Conservation (phyloP, 805 yeast genomes). For the Lipomyces lipofer region DNA sequence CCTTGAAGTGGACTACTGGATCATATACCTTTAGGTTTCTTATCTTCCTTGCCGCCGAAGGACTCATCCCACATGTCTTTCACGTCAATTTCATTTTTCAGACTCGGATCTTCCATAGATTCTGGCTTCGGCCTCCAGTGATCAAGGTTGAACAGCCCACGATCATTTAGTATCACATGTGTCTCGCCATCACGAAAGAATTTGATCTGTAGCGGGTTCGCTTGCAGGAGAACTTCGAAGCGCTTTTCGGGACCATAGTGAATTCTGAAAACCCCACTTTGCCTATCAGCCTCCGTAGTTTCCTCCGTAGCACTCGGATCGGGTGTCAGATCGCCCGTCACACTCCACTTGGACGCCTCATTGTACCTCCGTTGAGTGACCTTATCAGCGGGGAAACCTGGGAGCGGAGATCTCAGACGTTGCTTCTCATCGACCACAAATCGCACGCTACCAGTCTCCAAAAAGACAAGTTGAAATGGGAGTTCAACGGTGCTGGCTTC, state of each 20-base stretch:
- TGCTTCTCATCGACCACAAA: constrained; percentile 68
- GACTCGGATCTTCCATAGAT: constrained; percentile 41
- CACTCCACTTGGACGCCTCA: constrained; percentile 62
- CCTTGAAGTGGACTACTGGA: neutral
- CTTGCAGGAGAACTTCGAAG: constrained; percentile 47
- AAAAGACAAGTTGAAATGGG: constrained; percentile 58
- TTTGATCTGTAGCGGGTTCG: constrained; percentile 53
- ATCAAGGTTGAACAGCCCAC: constrained; percentile 74
- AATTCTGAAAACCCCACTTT: constrained; percentile 12
- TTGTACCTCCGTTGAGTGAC: constrained; percentile 56
- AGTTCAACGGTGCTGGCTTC: constrained; percentile 42
- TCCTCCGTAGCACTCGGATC: constrained; percentile 23
- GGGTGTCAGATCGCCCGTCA: constrained; percentile 38
- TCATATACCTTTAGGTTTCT: constrained; percentile 60
- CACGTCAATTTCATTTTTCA: constrained; percentile 56
- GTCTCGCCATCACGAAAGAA: constrained; percentile 49
- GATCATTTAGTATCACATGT: constrained; percentile 65
- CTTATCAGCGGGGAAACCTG: constrained; percentile 37
- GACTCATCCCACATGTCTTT: constrained; percentile 69
- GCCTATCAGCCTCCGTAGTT: constrained; percentile 13
- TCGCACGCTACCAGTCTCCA: constrained; percentile 60
- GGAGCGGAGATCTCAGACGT: constrained; percentile 34
- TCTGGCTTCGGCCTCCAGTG: constrained; percentile 60
- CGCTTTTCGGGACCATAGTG: constrained; percentile 45
- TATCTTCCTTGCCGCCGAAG: constrained; percentile 69